Evolutionary conservation across 495 filamentous ascomycete genomes (phyloP).

Genomic region (Neurospora sp.): DNA sequence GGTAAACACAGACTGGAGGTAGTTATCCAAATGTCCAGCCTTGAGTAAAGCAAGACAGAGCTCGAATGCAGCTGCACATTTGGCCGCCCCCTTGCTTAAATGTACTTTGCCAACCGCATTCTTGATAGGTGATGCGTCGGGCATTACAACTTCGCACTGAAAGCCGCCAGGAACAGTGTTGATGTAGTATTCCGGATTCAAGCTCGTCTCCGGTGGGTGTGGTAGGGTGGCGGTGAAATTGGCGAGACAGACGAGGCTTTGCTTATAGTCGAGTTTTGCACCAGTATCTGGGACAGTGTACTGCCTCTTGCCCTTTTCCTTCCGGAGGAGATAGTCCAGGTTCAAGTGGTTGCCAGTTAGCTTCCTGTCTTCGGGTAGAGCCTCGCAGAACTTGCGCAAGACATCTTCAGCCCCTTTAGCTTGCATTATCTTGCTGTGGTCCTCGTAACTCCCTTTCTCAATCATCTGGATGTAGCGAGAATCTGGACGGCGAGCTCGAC

Average conservation of each 20-base stretch:
- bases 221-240: conserved; percentile 48
- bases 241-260: conserved; percentile 55
- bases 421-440: conserved; percentile 45
- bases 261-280: conserved; percentile 71
- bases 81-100: conserved; percentile 64
- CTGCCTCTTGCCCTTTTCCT: conserved; percentile 43
- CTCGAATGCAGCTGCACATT: conserved; percentile 84
- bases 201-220: conserved; percentile 43
- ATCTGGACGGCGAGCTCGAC: conserved; percentile 66
- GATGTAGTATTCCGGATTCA: conserved; percentile 56
- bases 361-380: conserved; percentile 65
- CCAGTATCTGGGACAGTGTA: conserved; percentile 60
- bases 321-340: conserved; percentile 43
- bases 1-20: conserved; percentile 62
- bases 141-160: conserved; percentile 73
- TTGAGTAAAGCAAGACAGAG: conserved; percentile 63
- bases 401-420: conserved; percentile 33
- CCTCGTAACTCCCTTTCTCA: conserved; percentile 53
- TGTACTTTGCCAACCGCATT: conserved; percentile 51
- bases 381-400: conserved; percentile 65
- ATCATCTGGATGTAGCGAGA: conserved; percentile 83
- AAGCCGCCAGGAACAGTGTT: conserved; percentile 48
- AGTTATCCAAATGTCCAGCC: conserved; percentile 56
- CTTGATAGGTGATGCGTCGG: conserved; percentile 62
- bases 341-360: conserved; percentile 53